Evolutionary conservation across 140 eudicot genomes (phyloP), one percentile per base, ranked within the genome.

Genomic region (Anethum foeniculum): DNA sequence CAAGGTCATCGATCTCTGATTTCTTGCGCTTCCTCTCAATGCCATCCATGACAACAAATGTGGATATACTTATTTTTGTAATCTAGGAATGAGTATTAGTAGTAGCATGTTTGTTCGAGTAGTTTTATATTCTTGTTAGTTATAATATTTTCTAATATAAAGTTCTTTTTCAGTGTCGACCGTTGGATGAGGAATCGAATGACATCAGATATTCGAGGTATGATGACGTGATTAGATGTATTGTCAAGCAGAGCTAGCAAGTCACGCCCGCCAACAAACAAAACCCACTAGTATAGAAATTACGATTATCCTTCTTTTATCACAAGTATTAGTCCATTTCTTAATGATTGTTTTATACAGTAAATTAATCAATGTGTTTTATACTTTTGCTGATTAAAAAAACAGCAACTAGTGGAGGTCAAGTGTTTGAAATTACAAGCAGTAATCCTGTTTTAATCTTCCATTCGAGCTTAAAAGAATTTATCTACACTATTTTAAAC

Each of bases 21-120:
- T 47, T 75, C 79, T 75, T 75, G 15, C 79, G 52, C 64, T 75
- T 75, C 62, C 27, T 75, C 43, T 47, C 79, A 5, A 41, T 15
- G 21, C 79, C 62, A 18, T 75, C 44, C 79, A 75, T 75, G 12
- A 15, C 39, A 30, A 67, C 16, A 12, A 28, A 67, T 30, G 11
- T 32, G 74, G 43, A 32, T 15, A 32, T 32, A 28, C n/a, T 68
- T 68, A 28, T 13, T 68, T 32, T 68, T 68, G 11, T 68, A 68
- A 68, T 30, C 39, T 32, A 68, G 44, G 74, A 68, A 68, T 32
- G 74, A 34, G 12, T 15, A 68, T 68, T 34, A 68, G 43, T 32
- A 64, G 7, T 21, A 25, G 23, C n/a, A 68, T 68, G 74, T 68
- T 30, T 32, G 39, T 67, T 32, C 14, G 41, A 32, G 32, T 27